These are phyloP conservation scores for Xylaria sp. DNA, from an alignment of 2,329 filamentous ascomycete species.

Conservation along the genomic window DNA sequence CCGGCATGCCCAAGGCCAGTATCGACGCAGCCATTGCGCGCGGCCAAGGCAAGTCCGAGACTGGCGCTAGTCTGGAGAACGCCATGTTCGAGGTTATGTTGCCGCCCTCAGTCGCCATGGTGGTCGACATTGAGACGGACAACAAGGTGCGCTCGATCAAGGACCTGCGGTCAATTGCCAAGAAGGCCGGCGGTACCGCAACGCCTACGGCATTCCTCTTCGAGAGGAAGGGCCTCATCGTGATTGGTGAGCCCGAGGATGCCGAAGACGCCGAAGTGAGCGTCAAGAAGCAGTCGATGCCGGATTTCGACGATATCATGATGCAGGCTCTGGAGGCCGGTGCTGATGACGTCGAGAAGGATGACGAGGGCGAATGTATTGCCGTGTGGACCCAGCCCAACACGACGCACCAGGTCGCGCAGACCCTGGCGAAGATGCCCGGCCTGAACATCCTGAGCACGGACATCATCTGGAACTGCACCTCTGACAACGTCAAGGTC, in stretches of 20 bases:
- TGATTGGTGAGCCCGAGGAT: slow-evolving; percentile 52
- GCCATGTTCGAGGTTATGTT: slow-evolving; percentile 77
- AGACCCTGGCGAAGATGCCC: slow-evolving; percentile 57
- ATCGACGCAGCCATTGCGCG: slow-evolving; percentile 85
- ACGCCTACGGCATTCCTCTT: slow-evolving; percentile 82
- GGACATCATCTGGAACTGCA: slow-evolving; percentile 81
- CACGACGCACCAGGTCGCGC: slow-evolving; percentile 58
- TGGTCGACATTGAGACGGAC: slow-evolving; percentile 83
- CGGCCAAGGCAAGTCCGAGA: slow-evolving; percentile 75
- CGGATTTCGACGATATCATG: slow-evolving; percentile 61
- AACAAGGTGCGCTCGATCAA: slow-evolving; percentile 68
- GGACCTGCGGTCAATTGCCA: slow-evolving; percentile 67
- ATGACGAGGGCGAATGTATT: slow-evolving; percentile 59
- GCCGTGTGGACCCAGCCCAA: slow-evolving; percentile 66
- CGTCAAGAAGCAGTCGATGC: slow-evolving; percentile 18
- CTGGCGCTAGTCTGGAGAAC: slow-evolving; percentile 69
- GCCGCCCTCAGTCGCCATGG: slow-evolving; percentile 67
- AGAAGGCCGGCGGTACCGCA: slow-evolving; percentile 62
- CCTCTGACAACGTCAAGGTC: slow-evolving; percentile 65
- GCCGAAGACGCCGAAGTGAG: slow-evolving; percentile 20
- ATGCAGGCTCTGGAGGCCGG: slow-evolving; percentile 82
- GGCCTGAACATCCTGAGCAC: slow-evolving; percentile 64
- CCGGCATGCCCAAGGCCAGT: slow-evolving; percentile 72
- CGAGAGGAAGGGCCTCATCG: slow-evolving; percentile 68
- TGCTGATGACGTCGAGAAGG: slow-evolving; percentile 64